phyloP scores from a whole-genome alignment of 2,329 filamentous ascomycete genomes.

The Claviceps fusiformis region DNA sequence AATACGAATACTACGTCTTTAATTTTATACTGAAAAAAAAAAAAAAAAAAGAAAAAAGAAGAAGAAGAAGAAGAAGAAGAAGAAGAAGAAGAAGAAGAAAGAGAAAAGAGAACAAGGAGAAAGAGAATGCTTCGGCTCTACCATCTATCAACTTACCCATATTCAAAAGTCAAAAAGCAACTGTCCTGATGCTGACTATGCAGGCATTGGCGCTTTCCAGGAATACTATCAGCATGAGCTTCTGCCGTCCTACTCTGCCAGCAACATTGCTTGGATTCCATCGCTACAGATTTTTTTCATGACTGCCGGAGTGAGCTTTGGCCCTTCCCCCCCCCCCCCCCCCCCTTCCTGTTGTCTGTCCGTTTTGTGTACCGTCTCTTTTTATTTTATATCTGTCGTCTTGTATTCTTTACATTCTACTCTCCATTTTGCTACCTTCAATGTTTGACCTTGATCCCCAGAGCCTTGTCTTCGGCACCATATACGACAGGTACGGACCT shows the following conservation, averaged over 20 bases:
- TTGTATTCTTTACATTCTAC: neutral
- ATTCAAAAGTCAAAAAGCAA: too few species aligned
- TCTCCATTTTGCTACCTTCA: too few species aligned
- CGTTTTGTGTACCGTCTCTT: neutral
- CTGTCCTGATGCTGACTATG: neutral
- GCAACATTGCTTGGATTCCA: slow-evolving; percentile 41
- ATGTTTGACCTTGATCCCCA: neutral
- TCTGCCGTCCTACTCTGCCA: slow-evolving; percentile 29
- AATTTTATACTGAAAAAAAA: too few species aligned
- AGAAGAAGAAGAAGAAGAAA: too few species aligned
- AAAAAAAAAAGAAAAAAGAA: too few species aligned
- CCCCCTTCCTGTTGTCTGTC: neutral
- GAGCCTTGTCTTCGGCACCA: slow-evolving; percentile 42
- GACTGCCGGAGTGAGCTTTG: slow-evolving; percentile 19
- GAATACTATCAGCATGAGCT: slow-evolving; percentile 34
- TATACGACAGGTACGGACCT: slow-evolving; percentile 49
- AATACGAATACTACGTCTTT: too few species aligned
- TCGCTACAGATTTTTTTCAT: slow-evolving; percentile 39
- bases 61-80: too few species aligned
- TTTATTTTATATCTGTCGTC: neutral
- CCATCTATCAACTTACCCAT: too few species aligned
- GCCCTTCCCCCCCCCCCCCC: neutral
- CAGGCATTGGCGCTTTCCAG: slow-evolving; percentile 33
- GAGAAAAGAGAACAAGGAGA: too few species aligned
- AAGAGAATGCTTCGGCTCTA: too few species aligned